Percentiles rank a stretch among this genome's conserved stretches.
Conservation (phyloP, 495 filamentous ascomycete genomes). For the Xylaria bambusicola region DNA sequence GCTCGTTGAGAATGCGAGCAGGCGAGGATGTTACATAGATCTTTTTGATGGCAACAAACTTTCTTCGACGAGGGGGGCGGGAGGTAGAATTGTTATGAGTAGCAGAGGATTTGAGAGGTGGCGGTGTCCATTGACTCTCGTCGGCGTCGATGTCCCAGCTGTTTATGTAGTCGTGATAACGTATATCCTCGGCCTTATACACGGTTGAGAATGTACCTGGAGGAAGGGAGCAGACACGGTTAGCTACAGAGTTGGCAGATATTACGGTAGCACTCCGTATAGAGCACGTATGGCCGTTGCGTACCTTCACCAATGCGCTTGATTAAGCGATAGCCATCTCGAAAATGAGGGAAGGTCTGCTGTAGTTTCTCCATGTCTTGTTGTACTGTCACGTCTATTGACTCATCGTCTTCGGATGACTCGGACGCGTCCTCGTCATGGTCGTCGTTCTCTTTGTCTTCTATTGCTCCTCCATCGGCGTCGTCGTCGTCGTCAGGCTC, state of each 20-base stretch:
- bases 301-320: conserved; percentile 95
- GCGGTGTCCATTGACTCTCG: conserved; percentile 62
- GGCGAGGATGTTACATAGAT: conserved; percentile 98
- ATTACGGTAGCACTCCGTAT: not conserved
- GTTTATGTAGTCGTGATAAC: conserved; percentile 80
- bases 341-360: conserved; percentile 79
- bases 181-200: conserved; percentile 96
- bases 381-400: conserved; percentile 69
- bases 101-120: conserved; percentile 43
- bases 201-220: conserved; percentile 96
- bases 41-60: conserved; percentile 96
- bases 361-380: conserved; percentile 88
- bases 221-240: not conserved
- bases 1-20: conserved; percentile 89
- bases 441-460: conserved; percentile 39
- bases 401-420: conserved; percentile 57
- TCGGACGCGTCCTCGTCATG: conserved; percentile 51
- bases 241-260: not conserved
- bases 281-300: not conserved
- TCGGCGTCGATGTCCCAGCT: conserved; percentile 79
- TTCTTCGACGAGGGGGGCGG: conserved; percentile 42
- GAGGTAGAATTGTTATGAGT: conserved; percentile 25
- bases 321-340: conserved; percentile 80
- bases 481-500: conserved; percentile 45
- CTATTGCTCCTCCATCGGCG: conserved; percentile 28